A percentile compares a stretch with the other conserved stretches of the same genome.
Evolutionary conservation across 257 asterid genomes (phyloP).

Genomic region (Osmanthus fragrans): DNA sequence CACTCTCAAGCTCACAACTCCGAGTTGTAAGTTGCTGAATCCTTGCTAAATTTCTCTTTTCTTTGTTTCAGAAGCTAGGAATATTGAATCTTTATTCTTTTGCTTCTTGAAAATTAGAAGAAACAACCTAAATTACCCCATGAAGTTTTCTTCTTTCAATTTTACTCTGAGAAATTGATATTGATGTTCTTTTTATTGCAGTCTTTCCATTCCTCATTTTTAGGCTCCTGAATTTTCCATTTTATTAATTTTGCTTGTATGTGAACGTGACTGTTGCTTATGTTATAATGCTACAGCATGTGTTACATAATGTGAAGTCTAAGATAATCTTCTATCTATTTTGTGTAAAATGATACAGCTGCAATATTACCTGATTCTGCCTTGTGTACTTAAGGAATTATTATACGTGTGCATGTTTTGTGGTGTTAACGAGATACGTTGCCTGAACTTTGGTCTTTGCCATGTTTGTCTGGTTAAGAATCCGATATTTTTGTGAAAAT

Average conservation of each 20-base stretch:
- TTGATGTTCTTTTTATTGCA: no score
- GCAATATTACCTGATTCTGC: background rate
- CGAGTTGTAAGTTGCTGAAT: conserved; percentile 44
- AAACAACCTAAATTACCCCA: background rate
- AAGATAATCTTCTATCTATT: background rate
- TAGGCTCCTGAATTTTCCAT: background rate
- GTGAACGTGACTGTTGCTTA: background rate
- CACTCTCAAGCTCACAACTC: conserved; percentile 55
- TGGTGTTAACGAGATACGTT: no score
- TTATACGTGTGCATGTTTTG: background rate
- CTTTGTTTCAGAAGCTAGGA: background rate
- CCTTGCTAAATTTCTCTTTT: background rate
- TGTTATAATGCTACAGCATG: background rate
- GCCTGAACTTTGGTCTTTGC: background rate
- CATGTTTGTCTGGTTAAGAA: background rate
- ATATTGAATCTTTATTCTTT: no score
- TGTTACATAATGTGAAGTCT: background rate
- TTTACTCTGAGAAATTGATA: background rate
- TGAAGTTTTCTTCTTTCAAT: background rate
- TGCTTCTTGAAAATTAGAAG: background rate
- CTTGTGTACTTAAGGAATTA: background rate
- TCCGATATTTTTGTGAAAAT: background rate
- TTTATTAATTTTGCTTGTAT: background rate
- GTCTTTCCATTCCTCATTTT: background rate
- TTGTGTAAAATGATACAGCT: background rate